A percentile compares a stretch with the other conserved stretches of the same genome.
Conservation (phyloP, 352 stramenopile species). For the Thraustochytrium sp. region DNA sequence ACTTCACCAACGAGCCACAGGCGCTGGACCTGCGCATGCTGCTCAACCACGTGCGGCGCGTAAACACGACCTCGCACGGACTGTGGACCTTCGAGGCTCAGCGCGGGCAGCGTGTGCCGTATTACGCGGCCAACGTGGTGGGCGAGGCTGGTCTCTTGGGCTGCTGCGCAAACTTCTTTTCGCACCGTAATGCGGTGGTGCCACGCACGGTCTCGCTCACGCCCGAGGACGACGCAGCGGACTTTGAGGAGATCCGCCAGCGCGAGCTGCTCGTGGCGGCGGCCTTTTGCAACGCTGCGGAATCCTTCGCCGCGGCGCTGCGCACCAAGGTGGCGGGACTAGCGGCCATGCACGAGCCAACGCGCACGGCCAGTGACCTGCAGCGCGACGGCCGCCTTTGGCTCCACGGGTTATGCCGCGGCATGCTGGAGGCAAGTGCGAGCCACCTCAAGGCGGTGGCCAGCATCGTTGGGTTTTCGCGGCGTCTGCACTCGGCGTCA, state of each 20-base stretch:
- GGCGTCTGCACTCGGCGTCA: background rate
- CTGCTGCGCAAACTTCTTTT: constrained; percentile 8
- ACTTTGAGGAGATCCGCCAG: background rate
- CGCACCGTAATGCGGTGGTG: background rate
- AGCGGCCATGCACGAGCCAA: background rate
- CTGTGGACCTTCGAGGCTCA: background rate
- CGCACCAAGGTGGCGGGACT: background rate
- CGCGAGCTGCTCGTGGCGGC: background rate
- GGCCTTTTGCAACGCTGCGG: background rate
- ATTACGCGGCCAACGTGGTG: background rate
- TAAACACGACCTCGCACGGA: background rate
- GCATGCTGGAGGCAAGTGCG: background rate
- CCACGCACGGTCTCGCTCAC: background rate
- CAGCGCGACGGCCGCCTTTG: background rate
- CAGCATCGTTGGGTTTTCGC: background rate
- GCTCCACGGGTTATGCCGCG: background rate
- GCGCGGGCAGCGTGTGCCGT: background rate
- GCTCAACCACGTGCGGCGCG: background rate
- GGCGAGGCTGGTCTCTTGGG: background rate
- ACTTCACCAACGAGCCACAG: background rate
- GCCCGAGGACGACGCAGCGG: background rate
- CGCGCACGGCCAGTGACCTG: background rate
- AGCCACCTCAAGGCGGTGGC: background rate
- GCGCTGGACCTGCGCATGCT: background rate
- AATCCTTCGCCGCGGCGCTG: background rate